These are phyloP conservation scores for Microdochium bolleyi DNA, from an alignment of 2,329 filamentous ascomycete genomes.

Conservation along the genomic window DNA sequence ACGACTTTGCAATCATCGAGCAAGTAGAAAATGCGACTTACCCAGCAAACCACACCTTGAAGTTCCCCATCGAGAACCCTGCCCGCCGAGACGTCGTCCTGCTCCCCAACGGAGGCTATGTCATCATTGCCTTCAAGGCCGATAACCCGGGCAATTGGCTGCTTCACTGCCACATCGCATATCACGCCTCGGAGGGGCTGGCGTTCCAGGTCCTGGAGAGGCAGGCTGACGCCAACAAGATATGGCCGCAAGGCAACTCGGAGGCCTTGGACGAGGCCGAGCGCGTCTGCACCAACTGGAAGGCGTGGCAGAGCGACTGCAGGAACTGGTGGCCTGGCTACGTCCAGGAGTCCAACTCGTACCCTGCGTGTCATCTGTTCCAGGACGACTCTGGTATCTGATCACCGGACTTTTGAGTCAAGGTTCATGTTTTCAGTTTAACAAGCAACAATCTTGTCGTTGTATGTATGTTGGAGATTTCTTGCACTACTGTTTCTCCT, in stretches of 20 bases:
- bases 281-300: slow-evolving; percentile 3
- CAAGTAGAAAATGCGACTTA: slow-evolving; percentile 4
- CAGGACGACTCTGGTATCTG: slow-evolving; percentile 24
- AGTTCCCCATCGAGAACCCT: slow-evolving; percentile 30
- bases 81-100: slow-evolving; percentile 44
- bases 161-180: slow-evolving; percentile 42
- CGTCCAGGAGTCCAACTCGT: background rate
- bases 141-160: slow-evolving; percentile 42
- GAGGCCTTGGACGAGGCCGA: background rate
- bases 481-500: no score
- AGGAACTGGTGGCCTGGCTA: slow-evolving; percentile 5
- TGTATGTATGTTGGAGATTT: no score
- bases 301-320: slow-evolving; percentile 3
- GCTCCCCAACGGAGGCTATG: slow-evolving; percentile 31
- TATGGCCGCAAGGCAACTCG: slow-evolving; percentile 1
- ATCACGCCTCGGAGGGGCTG: slow-evolving; percentile 36
- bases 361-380: background rate
- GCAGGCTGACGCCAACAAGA: slow-evolving; percentile 3
- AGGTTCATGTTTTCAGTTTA: no score
- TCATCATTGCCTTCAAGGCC: slow-evolving; percentile 40
- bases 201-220: slow-evolving; percentile 29
- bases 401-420: no score
- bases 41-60: slow-evolving; percentile 2
- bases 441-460: no score
- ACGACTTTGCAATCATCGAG: slow-evolving; percentile 24